Base-by-base conservation (phyloP, 169 alveolate species). In the Cryptosporidium felis region DNA sequence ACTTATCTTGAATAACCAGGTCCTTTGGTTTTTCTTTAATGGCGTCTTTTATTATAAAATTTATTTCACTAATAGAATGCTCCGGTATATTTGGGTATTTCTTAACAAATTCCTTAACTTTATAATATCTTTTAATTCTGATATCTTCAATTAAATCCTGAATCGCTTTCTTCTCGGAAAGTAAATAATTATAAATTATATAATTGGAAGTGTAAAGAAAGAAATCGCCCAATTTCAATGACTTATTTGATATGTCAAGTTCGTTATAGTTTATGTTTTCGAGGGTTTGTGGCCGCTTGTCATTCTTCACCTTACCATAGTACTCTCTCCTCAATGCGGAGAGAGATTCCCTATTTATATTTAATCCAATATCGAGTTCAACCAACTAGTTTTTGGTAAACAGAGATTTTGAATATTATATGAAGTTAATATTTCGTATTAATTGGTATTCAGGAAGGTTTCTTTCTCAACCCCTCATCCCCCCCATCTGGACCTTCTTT, bases 271-370 rank as follows among this genome's bases (percentile, higher is more conserved):
- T 41, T 2, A 74, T 16, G 2, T 56, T 44, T 16, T 74, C 59
- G 26, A 74, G 28, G 21, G 80, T 40, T 32, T 5, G 1, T 34
- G 9, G 46, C 40, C 28, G 21, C 3, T 47, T 51, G 18, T 49
- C 49, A 0, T 30, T 32, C 8, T 45, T 16, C 21, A 14, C 18
- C 21, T 16, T 26, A 53, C 38, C 38, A 74, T 16, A 40, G 56
- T 47, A 74, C 9, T 49, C 62, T 65, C 62, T 65, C 32, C 81
- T 65, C n/a, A 65, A 44, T 65, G 81, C 81, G n/a, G 85, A 74
- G 16, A 74, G 44, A 9, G 74, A 49, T 44, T 74, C 85, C 38
- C 85, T 74, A 56, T 74, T 74, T 1, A 74, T 51, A 34, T 74
- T 74, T 28, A 56, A 36, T 28, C 32, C 26, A 10, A 53, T 14